Evolutionary conservation across 306 rosid genomes (phyloP).

Genomic region (Betula pendula): DNA sequence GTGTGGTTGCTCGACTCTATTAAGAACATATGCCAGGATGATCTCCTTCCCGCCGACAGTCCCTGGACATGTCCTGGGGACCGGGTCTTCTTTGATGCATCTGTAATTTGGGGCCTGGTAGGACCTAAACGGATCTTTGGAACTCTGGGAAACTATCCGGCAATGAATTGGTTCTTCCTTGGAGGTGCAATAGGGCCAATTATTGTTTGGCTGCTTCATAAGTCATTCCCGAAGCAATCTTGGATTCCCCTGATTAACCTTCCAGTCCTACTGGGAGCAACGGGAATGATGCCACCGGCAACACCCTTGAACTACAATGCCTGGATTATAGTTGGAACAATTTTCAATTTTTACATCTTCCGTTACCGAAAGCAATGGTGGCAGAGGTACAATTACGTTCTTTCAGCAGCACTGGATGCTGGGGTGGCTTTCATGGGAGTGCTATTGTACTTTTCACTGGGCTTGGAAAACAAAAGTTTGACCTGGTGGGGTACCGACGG

Average conservation of each 20-base stretch:
- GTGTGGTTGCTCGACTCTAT: conserved; percentile 70
- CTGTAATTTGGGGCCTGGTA: conserved; percentile 84
- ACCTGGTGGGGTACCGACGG: conserved; percentile 77
- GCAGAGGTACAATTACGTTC: conserved; percentile 86
- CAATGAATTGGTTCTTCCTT: conserved; percentile 85
- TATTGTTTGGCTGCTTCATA: conserved; percentile 69
- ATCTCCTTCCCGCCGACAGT: conserved; percentile 54
- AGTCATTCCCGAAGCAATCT: conserved; percentile 60
- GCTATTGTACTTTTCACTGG: conserved; percentile 52
- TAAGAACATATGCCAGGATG: conserved; percentile 57
- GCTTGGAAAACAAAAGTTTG: conserved; percentile 51
- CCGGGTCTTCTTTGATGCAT: conserved; percentile 81
- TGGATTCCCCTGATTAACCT: conserved; percentile 84
- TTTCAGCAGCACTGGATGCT: conserved; percentile 82
- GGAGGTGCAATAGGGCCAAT: conserved; percentile 76
- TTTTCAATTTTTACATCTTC: conserved; percentile 75
- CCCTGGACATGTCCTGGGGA: conserved; percentile 85
- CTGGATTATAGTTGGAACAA: conserved; percentile 66
- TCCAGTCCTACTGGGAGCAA: conserved; percentile 82
- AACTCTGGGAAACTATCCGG: conserved; percentile 54
- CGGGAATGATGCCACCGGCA: conserved; percentile 75
- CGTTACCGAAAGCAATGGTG: conserved; percentile 82
- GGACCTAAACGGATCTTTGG: conserved; percentile 79
- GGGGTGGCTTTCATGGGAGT: conserved; percentile 90
- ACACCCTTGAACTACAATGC: conserved; percentile 79